A percentile compares a stretch with the other conserved stretches of the same genome.
phyloP scores from a whole-genome alignment of 306 rosid genomes.

The Erythrophleum fordii region DNA sequence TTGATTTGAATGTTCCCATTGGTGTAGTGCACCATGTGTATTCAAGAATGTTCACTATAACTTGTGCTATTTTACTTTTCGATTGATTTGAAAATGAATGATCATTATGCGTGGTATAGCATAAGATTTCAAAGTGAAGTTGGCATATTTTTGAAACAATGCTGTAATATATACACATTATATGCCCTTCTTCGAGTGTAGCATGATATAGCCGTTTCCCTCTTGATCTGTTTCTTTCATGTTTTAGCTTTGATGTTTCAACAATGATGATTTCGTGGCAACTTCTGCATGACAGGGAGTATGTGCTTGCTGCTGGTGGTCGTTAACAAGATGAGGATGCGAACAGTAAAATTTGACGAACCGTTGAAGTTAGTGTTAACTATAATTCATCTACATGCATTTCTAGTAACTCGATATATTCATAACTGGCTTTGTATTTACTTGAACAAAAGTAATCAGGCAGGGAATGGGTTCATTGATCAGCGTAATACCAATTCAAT shows the following conservation, averaged over 20 bases:
- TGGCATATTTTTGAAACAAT: neutral
- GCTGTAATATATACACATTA: neutral
- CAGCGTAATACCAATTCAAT: slow-evolving; percentile 24
- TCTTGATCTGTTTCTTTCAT: slow-evolving; percentile 22
- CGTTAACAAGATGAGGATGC: slow-evolving; percentile 41
- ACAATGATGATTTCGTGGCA: slow-evolving; percentile 3
- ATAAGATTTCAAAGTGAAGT: too few species aligned
- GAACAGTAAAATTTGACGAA: slow-evolving; percentile 36
- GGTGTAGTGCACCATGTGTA: too few species aligned
- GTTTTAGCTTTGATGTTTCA: slow-evolving; percentile 5
- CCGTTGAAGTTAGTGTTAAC: slow-evolving; percentile 20
- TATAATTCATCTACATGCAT: neutral
- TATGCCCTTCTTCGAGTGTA: neutral
- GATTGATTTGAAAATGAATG: too few species aligned
- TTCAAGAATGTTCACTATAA: too few species aligned
- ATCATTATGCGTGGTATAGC: too few species aligned
- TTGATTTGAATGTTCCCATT: too few species aligned
- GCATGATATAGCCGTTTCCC: neutral
- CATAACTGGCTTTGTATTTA: slow-evolving; percentile 19
- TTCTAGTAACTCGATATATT: neutral
- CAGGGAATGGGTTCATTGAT: slow-evolving; percentile 7
- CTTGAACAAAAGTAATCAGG: slow-evolving; percentile 37
- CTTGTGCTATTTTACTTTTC: too few species aligned
- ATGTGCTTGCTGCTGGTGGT: slow-evolving; percentile 52
- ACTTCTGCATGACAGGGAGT: slow-evolving; percentile 57